These are phyloP conservation scores for Serendipita sp. DNA, from an alignment of 768 basidiomycete species.

Conservation along the genomic window DNA sequence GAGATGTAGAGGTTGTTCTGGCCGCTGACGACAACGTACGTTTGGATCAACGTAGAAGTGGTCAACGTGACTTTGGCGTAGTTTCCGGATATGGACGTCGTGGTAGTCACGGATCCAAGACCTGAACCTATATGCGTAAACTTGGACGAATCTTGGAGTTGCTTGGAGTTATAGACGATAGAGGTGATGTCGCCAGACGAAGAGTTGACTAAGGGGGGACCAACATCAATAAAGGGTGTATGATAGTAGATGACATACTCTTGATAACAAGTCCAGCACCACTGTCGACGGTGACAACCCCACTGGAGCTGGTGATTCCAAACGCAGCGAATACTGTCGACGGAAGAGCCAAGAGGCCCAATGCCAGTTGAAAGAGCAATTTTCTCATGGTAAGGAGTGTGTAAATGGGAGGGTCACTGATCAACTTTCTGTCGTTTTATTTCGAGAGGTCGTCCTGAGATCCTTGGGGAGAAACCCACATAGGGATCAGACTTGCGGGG, in stretches of 20 bases:
- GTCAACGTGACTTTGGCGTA: constrained; percentile 29
- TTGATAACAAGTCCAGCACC: constrained; percentile 31
- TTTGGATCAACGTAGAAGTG: constrained; percentile 34
- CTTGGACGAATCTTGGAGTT: constrained; percentile 31
- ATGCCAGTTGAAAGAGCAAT: not conserved
- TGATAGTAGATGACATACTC: too few relatives aligned
- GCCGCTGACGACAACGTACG: constrained; percentile 30
- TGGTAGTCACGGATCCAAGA: constrained; percentile 29
- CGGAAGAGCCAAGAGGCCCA: not conserved
- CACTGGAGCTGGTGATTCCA: constrained; percentile 29
- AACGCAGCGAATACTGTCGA: constrained; percentile 27
- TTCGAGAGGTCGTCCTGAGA: too few relatives aligned
- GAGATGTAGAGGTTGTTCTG: constrained; percentile 32
- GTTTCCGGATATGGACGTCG: constrained; percentile 26
- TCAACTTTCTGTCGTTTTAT: too few relatives aligned
- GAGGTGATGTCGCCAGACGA: constrained; percentile 33
- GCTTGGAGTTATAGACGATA: constrained; percentile 29
- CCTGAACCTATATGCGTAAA: constrained; percentile 34
- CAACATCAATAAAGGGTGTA: too few relatives aligned
- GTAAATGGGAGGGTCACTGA: too few relatives aligned
- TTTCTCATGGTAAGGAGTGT: not conserved
- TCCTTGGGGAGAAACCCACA: too few relatives aligned
- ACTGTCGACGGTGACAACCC: constrained; percentile 28
- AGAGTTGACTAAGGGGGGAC: constrained; percentile 31
- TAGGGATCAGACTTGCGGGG: too few relatives aligned